These are phyloP conservation scores for Haplosporangium gracile DNA, from an alignment of 192 early-diverging fungal species.

Conservation along the genomic window DNA sequence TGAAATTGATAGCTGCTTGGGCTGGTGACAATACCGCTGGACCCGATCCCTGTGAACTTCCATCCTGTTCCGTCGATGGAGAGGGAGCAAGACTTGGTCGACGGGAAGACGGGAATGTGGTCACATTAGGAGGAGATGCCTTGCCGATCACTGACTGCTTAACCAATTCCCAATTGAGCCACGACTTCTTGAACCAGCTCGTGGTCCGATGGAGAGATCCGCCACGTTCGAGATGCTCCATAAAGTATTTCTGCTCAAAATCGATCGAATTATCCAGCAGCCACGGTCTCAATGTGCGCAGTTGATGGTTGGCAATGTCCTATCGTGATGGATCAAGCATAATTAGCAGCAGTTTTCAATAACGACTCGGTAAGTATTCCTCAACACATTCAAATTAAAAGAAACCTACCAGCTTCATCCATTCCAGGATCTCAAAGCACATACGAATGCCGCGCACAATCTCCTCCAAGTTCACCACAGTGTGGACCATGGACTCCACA, in stretches of 20 bases:
- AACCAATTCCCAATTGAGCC: constrained; percentile 52
- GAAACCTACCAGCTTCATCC: constrained; percentile 59
- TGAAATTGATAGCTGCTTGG: constrained; percentile 10
- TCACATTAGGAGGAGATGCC: background rate
- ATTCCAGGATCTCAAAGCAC: constrained; percentile 85
- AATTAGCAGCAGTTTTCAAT: background rate
- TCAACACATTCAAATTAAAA: background rate
- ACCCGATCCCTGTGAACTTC: background rate
- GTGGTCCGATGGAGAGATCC: constrained; percentile 31
- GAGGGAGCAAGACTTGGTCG: background rate
- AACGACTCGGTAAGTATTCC: background rate
- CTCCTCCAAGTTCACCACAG: constrained; percentile 69
- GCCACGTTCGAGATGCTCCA: constrained; percentile 36
- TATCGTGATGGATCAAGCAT: constrained; percentile 2
- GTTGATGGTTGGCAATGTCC: constrained; percentile 60
- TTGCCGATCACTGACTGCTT: constrained; percentile 38
- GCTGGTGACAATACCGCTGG: background rate
- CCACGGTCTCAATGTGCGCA: constrained; percentile 49
- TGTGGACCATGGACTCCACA: constrained; percentile 72
- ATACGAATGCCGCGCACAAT: constrained; percentile 73
- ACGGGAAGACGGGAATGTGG: constrained; percentile 8
- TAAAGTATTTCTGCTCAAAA: constrained; percentile 61
- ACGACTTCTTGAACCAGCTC: constrained; percentile 54
- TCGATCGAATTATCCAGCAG: constrained; percentile 58
- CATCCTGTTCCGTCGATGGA: background rate